Evolutionary conservation across 345 rosid genomes (phyloP), one percentile per base, ranked within the genome.

Genomic region (Zanthoxylum bungeanum): DNA sequence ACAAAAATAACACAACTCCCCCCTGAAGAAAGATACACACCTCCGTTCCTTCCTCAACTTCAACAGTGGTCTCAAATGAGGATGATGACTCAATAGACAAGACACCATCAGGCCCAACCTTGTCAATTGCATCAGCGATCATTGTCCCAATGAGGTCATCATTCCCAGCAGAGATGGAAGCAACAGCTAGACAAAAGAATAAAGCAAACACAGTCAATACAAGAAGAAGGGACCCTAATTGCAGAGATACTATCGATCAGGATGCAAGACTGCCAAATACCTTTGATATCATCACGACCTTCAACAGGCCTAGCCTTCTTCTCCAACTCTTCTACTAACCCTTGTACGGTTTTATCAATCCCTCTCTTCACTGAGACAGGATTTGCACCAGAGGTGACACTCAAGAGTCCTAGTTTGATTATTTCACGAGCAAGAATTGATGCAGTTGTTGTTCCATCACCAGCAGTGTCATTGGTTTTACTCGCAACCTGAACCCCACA

Each of bases 41-140:
- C 96, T 92, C 98, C 96, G 86, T 92, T 79, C 98, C 99, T 81
- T 95, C 99, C 82, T 95, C 98, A 66, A 95, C 97, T 73, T 92
- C 99, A 37, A 95, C 96, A 0, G 97, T 88, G 7, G 99, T 95
- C 86, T 95, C 98, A 62, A 91, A 95, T 0, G 99, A 95, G 14
- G 99, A 93, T 17, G 99, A 95, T 40, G 98, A 95, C 76, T 95
- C 98, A 73, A 95, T 95, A 59, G 99, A 95, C 79, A 95, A 60
- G 70, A 93, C 99, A 81, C 98, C 99, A 82, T 93, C 99, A 72
- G 99, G 97, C 25, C 99, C 99, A 70, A 95, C 99, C 79, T 93
- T 95, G 80, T 95, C 97, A 76, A 95, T 95, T 70, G 98, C 98
- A 85, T 93, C 97, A 66, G 98, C 98, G 76, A 95, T 79, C 98